Conservation (phyloP, 345 rosid genomes). For the Citrus maxima region DNA sequence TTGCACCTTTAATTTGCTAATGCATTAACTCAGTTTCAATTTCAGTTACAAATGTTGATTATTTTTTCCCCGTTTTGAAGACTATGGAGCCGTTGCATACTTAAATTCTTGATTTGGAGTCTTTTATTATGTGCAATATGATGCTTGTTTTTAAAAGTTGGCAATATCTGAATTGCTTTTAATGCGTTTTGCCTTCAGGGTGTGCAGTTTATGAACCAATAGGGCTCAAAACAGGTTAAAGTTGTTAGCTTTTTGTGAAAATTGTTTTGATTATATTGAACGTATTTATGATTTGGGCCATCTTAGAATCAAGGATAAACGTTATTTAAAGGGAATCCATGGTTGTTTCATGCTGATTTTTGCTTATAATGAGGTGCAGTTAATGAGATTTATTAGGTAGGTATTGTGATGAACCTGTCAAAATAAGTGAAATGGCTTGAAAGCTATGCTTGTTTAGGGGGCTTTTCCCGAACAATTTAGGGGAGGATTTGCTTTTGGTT, state of each 20-base stretch:
- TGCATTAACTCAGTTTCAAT: slow-evolving; percentile 3
- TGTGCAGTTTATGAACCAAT: neutral
- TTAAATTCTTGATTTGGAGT: slow-evolving; percentile 16
- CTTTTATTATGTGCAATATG: slow-evolving; percentile 4
- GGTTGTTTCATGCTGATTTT: slow-evolving; percentile 9
- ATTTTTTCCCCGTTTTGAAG: slow-evolving; percentile 2
- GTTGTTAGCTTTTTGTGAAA: slow-evolving; percentile 13
- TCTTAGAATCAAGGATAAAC: slow-evolving; percentile 14
- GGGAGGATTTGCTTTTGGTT: slow-evolving; percentile 19
- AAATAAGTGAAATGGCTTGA: slow-evolving; percentile 6
- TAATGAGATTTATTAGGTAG: neutral
- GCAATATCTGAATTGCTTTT: neutral
- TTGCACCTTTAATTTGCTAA: neutral
- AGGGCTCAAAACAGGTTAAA: slow-evolving; percentile 1
- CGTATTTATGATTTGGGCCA: slow-evolving; percentile 11
- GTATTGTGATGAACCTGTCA: slow-evolving; percentile 4
- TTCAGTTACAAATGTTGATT: slow-evolving; percentile 19
- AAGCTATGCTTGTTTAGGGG: slow-evolving; percentile 1
- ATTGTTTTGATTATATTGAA: slow-evolving; percentile 5
- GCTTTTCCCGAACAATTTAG: slow-evolving; percentile 9
- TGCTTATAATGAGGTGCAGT: slow-evolving; percentile 1
- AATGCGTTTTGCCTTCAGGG: slow-evolving; percentile 15
- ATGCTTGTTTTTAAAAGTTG: neutral
- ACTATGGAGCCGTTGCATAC: slow-evolving; percentile 4
- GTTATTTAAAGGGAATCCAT: neutral